Percentiles rank a stretch among this genome's conserved stretches.
Conservation (phyloP, 768 basidiomycete species). For the Tricholoma hemisulphureum region DNA sequence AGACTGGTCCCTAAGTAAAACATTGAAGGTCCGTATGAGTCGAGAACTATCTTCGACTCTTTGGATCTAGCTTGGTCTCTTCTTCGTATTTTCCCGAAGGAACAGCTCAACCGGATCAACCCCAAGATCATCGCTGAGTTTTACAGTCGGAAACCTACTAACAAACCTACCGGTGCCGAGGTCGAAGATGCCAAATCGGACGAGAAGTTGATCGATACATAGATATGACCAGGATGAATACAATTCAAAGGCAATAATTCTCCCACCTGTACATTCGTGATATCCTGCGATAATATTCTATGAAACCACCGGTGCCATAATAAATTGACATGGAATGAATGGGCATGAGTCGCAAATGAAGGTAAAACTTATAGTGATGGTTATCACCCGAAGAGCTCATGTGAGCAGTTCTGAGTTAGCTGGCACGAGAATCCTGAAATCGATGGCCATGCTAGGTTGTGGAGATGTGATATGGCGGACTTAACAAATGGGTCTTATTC, state of each 20-base stretch:
- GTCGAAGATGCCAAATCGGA: slow-evolving; percentile 38
- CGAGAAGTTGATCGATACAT: slow-evolving; percentile 67
- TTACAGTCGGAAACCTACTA: slow-evolving; percentile 80
- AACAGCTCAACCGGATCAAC: slow-evolving; percentile 96
- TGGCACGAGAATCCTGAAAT: background rate
- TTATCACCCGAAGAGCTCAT: background rate
- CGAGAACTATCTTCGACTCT: slow-evolving; percentile 94
- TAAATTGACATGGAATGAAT: background rate
- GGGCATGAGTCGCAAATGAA: background rate
- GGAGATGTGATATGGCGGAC: slow-evolving; percentile 4
- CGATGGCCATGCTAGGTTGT: no score
- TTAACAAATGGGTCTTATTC: slow-evolving; percentile 3
- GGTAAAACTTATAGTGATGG: background rate
- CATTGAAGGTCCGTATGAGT: slow-evolving; percentile 85
- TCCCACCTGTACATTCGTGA: slow-evolving; percentile 9
- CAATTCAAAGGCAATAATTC: slow-evolving; percentile 11
- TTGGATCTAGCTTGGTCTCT: slow-evolving; percentile 96
- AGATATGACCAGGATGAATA: slow-evolving; percentile 24
- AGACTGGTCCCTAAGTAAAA: slow-evolving; percentile 11
- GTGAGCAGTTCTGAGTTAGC: background rate
- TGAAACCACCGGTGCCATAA: background rate
- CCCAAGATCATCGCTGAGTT: slow-evolving; percentile 95
- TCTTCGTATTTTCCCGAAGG: slow-evolving; percentile 97
- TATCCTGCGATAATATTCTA: slow-evolving; percentile 7
- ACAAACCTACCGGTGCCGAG: slow-evolving; percentile 54